Conservation (phyloP, 2,329 filamentous ascomycete species). For the Neocatenulostroma microsporum region DNA sequence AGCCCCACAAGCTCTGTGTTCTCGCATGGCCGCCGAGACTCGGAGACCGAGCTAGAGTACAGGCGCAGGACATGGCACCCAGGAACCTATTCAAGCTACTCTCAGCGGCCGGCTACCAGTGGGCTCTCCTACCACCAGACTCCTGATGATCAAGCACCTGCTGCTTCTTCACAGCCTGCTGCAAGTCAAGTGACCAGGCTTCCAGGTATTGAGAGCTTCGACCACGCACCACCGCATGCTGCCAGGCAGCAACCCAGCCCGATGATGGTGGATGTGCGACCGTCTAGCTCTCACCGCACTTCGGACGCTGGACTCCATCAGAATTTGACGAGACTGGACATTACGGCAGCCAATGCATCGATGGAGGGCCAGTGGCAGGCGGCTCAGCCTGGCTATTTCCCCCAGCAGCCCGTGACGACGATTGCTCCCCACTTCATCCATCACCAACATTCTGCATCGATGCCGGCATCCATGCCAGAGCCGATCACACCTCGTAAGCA, state of each 20-base stretch:
- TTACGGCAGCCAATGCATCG: constrained; percentile 42
- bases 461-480: constrained; percentile 32
- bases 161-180: constrained; percentile 48
- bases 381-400: constrained; percentile 13
- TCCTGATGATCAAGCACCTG: constrained; percentile 53
- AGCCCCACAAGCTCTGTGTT: constrained; percentile 61
- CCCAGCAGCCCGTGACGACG: constrained; percentile 15
- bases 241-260: constrained; percentile 60
- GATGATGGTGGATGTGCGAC: constrained; percentile 60
- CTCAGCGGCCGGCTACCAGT: constrained; percentile 58
- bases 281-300: constrained; percentile 34
- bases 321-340: constrained; percentile 59
- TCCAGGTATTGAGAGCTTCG: constrained; percentile 88
- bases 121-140: constrained; percentile 68
- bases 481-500: constrained; percentile 49
- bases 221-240: constrained; percentile 60
- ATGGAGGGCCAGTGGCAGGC: constrained; percentile 23
- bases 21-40: constrained; percentile 58
- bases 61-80: constrained; percentile 87
- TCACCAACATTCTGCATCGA: constrained; percentile 29
- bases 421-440: constrained; percentile 25
- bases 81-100: constrained; percentile 56
- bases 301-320: constrained; percentile 57
- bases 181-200: constrained; percentile 58
- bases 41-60: constrained; percentile 65